These are phyloP conservation scores for Xerophyta viscosa DNA, from an alignment of 106 monocot species.

Conservation along the genomic window DNA sequence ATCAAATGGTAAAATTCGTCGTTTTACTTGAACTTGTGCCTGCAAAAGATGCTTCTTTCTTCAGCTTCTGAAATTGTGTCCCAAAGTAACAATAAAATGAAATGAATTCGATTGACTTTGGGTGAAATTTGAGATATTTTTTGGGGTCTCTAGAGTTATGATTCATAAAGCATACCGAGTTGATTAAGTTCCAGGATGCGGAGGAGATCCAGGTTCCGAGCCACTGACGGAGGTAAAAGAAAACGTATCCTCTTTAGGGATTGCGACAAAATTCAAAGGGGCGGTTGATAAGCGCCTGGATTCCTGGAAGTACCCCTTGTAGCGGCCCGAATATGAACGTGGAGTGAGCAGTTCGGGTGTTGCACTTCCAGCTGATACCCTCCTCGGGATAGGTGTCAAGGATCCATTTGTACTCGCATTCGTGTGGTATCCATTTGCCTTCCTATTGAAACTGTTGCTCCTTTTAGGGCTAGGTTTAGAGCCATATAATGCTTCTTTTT, in stretches of 20 bases:
- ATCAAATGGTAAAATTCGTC: too few relatives aligned
- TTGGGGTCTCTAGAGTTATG: too few relatives aligned
- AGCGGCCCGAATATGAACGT: conserved; percentile 54
- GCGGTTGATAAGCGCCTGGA: conserved; percentile 33
- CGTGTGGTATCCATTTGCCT: conserved; percentile 12
- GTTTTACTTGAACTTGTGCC: too few relatives aligned
- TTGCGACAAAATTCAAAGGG: conserved; percentile 51
- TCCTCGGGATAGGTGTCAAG: conserved; percentile 43
- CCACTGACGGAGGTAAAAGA: conserved; percentile 64
- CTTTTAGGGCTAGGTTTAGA: conserved; percentile 67
- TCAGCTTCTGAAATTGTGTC: too few relatives aligned
- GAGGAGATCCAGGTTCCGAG: conserved; percentile 59
- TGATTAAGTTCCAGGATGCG: not conserved
- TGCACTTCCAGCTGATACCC: conserved; percentile 38
- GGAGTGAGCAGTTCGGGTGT: conserved; percentile 73
- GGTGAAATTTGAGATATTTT: too few relatives aligned
- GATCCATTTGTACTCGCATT: conserved; percentile 39
- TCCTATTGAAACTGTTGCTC: conserved; percentile 37
- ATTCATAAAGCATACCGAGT: too few relatives aligned
- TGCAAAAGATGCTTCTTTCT: too few relatives aligned
- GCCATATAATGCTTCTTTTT: conserved; percentile 61
- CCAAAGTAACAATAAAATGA: too few relatives aligned
- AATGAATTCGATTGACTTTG: too few relatives aligned
- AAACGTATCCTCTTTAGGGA: conserved; percentile 51
- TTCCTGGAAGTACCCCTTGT: conserved; percentile 55